Evolutionary conservation across 1,284 basidiomycete species (phyloP).

Genomic region (Coriolopsis trogii): DNA sequence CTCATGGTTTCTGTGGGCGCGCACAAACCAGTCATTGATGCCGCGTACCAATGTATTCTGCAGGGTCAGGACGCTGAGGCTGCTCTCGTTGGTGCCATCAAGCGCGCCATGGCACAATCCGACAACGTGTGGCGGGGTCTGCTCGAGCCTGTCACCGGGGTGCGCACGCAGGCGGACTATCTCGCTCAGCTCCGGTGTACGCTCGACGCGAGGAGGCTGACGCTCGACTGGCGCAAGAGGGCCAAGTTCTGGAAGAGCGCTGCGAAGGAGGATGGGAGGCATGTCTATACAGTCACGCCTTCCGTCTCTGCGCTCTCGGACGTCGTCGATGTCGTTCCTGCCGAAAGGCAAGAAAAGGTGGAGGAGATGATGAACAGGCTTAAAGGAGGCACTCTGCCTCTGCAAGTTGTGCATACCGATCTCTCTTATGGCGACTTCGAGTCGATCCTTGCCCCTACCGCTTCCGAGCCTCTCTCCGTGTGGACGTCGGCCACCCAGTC

Average conservation of each 20-base stretch:
- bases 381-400: slow-evolving; percentile 13
- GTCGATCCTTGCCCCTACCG: not conserved
- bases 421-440: not conserved
- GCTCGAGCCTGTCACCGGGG: slow-evolving; percentile 43
- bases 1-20: slow-evolving; percentile 37
- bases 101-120: slow-evolving; percentile 41
- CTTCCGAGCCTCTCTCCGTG: not conserved
- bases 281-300: slow-evolving; percentile 44
- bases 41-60: slow-evolving; percentile 26
- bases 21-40: slow-evolving; percentile 27
- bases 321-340: slow-evolving; percentile 43
- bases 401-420: slow-evolving; percentile 1
- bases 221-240: slow-evolving; percentile 43
- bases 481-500: not conserved
- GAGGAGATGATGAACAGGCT: slow-evolving; percentile 37
- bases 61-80: slow-evolving; percentile 41
- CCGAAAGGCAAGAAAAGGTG: slow-evolving; percentile 43
- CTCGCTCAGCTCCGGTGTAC: slow-evolving; percentile 51
- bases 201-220: slow-evolving; percentile 46
- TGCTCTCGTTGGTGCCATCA: slow-evolving; percentile 50
- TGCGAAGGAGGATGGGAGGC: slow-evolving; percentile 39
- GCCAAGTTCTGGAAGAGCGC: slow-evolving; percentile 52
- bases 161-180: slow-evolving; percentile 50
- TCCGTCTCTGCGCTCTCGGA: slow-evolving; percentile 57
- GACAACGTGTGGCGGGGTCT: slow-evolving; percentile 48